Evolutionary conservation across 176 grass and related monocot genomes (phyloP).

Genomic region (Puya raimondii): DNA sequence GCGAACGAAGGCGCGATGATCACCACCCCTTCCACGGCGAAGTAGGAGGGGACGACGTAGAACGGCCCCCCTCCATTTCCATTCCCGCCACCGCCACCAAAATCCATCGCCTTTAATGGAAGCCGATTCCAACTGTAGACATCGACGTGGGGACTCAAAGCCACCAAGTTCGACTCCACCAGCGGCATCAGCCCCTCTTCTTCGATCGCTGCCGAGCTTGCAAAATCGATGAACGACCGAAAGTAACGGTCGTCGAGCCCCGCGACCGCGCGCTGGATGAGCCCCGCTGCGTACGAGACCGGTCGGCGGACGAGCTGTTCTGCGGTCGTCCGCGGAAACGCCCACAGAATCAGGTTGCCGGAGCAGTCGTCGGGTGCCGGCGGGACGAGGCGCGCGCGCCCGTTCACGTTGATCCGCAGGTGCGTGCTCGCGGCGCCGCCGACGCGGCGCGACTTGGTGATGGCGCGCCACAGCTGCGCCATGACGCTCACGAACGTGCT

Average conservation of each 20-base stretch:
- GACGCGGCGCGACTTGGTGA: slow-evolving; percentile 30
- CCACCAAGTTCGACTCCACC: slow-evolving; percentile 27
- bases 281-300: slow-evolving; percentile 37
- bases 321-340: slow-evolving; percentile 37
- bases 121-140: slow-evolving; percentile 59
- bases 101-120: slow-evolving; percentile 44
- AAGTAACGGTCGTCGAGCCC: slow-evolving; percentile 42
- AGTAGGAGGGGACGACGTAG: slow-evolving; percentile 25
- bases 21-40: slow-evolving; percentile 25
- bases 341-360: slow-evolving; percentile 62
- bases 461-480: slow-evolving; percentile 54
- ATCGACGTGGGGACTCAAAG: slow-evolving; percentile 50
- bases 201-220: slow-evolving; percentile 24
- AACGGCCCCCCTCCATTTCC: not conserved
- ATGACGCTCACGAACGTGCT: slow-evolving; percentile 54
- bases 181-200: slow-evolving; percentile 37
- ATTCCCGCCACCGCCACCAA: slow-evolving; percentile 10
- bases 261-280: slow-evolving; percentile 41
- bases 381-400: slow-evolving; percentile 27
- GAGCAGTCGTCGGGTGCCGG: slow-evolving; percentile 35
- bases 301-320: slow-evolving; percentile 28
- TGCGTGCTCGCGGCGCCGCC: slow-evolving; percentile 9
- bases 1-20: slow-evolving; percentile 18
- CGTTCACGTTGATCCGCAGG: slow-evolving; percentile 52
- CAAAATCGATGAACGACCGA: slow-evolving; percentile 57